These are phyloP conservation scores for Fusarium circinatum DNA, from an alignment of 2,329 filamentous ascomycete species.

Conservation along the genomic window DNA sequence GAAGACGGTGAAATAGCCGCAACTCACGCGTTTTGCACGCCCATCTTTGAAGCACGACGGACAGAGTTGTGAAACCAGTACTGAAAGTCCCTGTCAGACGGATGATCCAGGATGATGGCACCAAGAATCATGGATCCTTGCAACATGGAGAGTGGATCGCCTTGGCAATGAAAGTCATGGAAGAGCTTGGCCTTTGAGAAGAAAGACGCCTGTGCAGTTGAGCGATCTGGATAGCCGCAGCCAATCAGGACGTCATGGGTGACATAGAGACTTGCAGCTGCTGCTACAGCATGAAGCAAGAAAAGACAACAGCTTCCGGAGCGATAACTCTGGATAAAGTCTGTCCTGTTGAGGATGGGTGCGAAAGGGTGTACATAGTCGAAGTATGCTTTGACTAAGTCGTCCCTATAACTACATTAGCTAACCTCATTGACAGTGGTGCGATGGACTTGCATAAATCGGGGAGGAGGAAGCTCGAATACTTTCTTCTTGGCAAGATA, in stretches of 20 bases:
- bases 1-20: rapidly evolving
- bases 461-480: conserved; percentile 18
- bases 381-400: conserved; percentile 23
- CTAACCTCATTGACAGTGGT: rapidly evolving
- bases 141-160: not conserved
- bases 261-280: not conserved
- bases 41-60: conserved; percentile 8
- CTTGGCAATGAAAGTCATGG: conserved; percentile 32
- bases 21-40: conserved; percentile 10
- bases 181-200: conserved; percentile 31
- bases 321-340: conserved; percentile 15
- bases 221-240: conserved; percentile 19
- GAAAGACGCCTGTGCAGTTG: conserved; percentile 17
- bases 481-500: conserved; percentile 33
- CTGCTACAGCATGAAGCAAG: conserved; percentile 10
- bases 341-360: conserved; percentile 9
- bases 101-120: conserved; percentile 16
- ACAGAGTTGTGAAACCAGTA: conserved; percentile 37
- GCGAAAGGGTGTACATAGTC: conserved; percentile 22
- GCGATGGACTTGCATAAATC: not conserved
- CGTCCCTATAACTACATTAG: not conserved
- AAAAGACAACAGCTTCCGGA: conserved; percentile 21
- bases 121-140: conserved; percentile 29
- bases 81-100: conserved; percentile 24
- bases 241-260: conserved; percentile 8